Base-by-base conservation (phyloP, 2,329 filamentous ascomycete genomes). In the Trichoderma polysporum region DNA sequence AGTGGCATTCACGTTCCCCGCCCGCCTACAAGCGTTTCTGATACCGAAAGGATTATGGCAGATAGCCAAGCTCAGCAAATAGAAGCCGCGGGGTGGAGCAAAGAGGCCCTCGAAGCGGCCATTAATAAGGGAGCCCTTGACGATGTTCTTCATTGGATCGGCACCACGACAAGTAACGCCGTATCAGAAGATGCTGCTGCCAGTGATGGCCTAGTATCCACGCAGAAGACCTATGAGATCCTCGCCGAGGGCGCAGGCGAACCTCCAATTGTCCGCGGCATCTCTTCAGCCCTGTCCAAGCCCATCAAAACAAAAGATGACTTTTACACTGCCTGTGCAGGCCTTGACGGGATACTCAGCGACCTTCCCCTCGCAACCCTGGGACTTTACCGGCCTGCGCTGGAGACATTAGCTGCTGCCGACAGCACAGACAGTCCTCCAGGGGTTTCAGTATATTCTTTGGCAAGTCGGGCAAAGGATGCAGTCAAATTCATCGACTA, bases 401-500 rank as follows among this genome's bases (percentile, higher is more conserved):
- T 68, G 19, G 39, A 41, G 37, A 45, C 25, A 13, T 29, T 65
- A 22, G 39, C 66, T 25, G 33, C 29, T 25, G 52, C 29, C 31
- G 60, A 53, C 33, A 45, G 53, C 10, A 15, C 4, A 22, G 27
- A 22, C 4, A 37, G 25, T 4, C 66, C 60, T 17, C 15, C 33
- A 29, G 52, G 41, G 2, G 33, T 59, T 6, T 50, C 60, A 0
- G 12, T 64, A 8, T 49, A 22, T 15, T 68, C 60, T 0, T 8
- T 68, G 17, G n/a, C 52, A 54, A 31, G 3, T 12, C 15, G 33
- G 4, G 59, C 66, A 5, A 35, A 33, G 19, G 66, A 59, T n/a
- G 37, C 49, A 12, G 12, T 68, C 25, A 31, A 53, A 5, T 68
- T 68, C 59, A 39, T 67, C 22, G 66, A 67, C 41, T n/a, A 39